Percentiles rank a stretch among this genome's conserved stretches.
Evolutionary conservation across 352 stramenopile species (phyloP).

Genomic region (Thalassiosira mediterranea): DNA sequence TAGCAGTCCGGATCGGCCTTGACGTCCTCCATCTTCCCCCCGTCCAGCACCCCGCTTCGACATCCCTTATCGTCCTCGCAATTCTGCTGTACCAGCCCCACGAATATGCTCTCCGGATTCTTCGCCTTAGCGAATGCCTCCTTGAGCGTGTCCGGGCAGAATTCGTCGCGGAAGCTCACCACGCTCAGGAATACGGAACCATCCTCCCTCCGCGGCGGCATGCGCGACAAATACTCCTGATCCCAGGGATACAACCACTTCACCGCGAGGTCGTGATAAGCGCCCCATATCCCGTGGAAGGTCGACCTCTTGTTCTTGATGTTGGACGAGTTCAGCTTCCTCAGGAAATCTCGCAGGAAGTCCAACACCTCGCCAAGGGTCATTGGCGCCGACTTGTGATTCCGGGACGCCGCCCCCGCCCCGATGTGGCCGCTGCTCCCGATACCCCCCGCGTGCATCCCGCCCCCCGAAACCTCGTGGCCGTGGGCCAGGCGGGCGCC

Average conservation of each 20-base stretch:
- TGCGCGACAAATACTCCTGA: conserved; percentile 69
- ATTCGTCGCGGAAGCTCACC: conserved; percentile 70
- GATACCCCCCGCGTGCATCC: conserved; percentile 22
- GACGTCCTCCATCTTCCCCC: conserved; percentile 63
- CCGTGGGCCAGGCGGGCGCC: conserved; percentile 1
- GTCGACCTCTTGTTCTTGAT: conserved; percentile 61
- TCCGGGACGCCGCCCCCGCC: conserved; percentile 11
- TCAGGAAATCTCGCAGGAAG: conserved; percentile 73
- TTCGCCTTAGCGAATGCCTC: conserved; percentile 68
- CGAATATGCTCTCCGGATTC: conserved; percentile 70
- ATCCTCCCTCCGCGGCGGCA: conserved; percentile 71
- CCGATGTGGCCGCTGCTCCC: conserved; percentile 35
- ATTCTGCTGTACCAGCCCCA: conserved; percentile 83
- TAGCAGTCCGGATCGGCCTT: conserved; percentile 84
- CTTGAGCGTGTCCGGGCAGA: conserved; percentile 65
- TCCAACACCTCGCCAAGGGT: conserved; percentile 68
- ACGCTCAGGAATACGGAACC: conserved; percentile 75
- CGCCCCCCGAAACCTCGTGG: conserved; percentile 2
- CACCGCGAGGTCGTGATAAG: conserved; percentile 76
- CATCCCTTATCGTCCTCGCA: conserved; percentile 69
- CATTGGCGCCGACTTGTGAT: conserved; percentile 70
- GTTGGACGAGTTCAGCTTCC: conserved; percentile 66
- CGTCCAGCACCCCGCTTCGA: conserved; percentile 68
- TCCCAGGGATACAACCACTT: conserved; percentile 82
- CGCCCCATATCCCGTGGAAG: conserved; percentile 75